Percentiles rank a stretch among this genome's conserved stretches.
These are phyloP conservation scores for Teunomyces funiuensis DNA, from an alignment of 805 yeast genomes.

Conservation along the genomic window DNA sequence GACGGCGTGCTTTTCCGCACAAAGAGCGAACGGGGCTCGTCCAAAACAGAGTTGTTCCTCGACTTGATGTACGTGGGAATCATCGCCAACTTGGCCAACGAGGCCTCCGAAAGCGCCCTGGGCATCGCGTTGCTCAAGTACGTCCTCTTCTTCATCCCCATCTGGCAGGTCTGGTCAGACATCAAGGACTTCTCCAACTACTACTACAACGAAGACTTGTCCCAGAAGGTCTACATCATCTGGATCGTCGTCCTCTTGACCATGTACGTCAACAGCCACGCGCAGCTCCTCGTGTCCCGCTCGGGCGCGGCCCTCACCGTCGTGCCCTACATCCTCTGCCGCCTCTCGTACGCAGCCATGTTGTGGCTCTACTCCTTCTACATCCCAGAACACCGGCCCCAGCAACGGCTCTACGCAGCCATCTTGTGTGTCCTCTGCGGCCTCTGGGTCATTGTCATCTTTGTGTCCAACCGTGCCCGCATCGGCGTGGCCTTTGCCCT, in stretches of 20 bases:
- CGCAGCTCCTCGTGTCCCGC: constrained; percentile 33
- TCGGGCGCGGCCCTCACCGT: constrained; percentile 44
- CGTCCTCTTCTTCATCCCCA: constrained; percentile 51
- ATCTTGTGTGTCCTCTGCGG: constrained; percentile 33
- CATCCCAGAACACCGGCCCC: constrained; percentile 51
- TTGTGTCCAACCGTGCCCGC: constrained; percentile 46
- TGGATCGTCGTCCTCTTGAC: constrained; percentile 54
- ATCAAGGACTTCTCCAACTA: constrained; percentile 63
- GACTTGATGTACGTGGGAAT: constrained; percentile 67
- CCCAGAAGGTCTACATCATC: constrained; percentile 51
- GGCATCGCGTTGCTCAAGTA: constrained; percentile 50
- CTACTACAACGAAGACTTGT: constrained; percentile 58
- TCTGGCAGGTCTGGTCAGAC: constrained; percentile 68
- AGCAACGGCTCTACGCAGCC: constrained; percentile 42
- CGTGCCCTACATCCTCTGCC: constrained; percentile 48
- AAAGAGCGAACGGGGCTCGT: constrained; percentile 51
- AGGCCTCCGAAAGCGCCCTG: constrained; percentile 49
- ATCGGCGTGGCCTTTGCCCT: constrained; percentile 44
- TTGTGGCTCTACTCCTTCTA: constrained; percentile 43
- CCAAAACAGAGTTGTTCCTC: constrained; percentile 55
- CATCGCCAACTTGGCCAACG: constrained; percentile 56
- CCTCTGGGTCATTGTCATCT: constrained; percentile 54
- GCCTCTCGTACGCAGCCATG: constrained; percentile 37
- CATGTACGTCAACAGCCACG: constrained; percentile 51
- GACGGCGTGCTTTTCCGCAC: constrained; percentile 58